Evolutionary conservation across 2,329 filamentous ascomycete species (phyloP).

Genomic region (Trichoderma pleuroti): DNA sequence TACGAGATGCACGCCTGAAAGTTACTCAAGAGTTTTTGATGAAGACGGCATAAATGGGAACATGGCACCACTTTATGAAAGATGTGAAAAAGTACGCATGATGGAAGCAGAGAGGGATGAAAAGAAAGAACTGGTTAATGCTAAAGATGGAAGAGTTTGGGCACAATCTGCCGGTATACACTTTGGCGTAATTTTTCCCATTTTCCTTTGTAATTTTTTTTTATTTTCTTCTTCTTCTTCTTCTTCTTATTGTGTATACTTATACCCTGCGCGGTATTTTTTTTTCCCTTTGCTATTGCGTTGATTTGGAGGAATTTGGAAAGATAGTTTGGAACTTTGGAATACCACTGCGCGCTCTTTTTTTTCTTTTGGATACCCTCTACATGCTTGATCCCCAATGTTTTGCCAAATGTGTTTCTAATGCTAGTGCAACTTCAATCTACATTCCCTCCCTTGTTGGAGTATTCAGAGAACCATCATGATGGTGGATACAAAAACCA

Average conservation of each 20-base stretch:
- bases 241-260: constrained; percentile 2
- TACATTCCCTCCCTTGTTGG: neutral
- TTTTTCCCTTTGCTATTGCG: neutral
- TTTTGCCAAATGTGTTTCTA: neutral
- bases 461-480: neutral
- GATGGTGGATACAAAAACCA: neutral
- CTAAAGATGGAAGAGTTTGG: neutral
- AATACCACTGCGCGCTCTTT: constrained; percentile 13
- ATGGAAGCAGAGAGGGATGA: neutral
- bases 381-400: neutral
- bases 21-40: neutral
- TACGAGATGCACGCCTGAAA: constrained; percentile 24
- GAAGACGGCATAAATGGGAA: neutral
- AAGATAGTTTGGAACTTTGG: constrained; percentile 7
- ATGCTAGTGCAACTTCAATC: neutral
- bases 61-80: neutral
- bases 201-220: neutral
- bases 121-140: neutral
- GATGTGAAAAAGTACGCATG: neutral
- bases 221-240: neutral
- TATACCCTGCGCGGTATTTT: constrained; percentile 6
- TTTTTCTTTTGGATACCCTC: neutral
- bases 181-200: neutral
- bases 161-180: neutral
- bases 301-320: neutral